A percentile compares a stretch with the other conserved stretches of the same genome.
phyloP scores from a whole-genome alignment of 768 basidiomycete genomes.

The Lentinula sp. region DNA sequence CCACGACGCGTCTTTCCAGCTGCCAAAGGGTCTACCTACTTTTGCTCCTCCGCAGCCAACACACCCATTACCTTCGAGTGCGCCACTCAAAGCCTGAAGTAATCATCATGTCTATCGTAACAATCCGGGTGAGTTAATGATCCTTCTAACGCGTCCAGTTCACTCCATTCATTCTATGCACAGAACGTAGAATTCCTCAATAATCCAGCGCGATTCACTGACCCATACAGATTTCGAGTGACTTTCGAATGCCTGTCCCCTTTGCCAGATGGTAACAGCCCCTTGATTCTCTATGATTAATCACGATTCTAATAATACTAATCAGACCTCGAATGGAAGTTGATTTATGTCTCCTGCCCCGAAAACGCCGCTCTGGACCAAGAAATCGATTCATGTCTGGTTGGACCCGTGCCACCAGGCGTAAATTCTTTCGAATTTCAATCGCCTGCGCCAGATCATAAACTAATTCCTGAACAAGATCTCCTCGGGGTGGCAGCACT shows the following conservation, averaged over 20 bases:
- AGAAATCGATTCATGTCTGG: slow-evolving; percentile 95
- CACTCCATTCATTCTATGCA: neutral
- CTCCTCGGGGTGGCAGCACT: slow-evolving; percentile 95
- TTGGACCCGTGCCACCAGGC: slow-evolving; percentile 95
- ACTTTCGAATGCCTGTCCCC: slow-evolving; percentile 96
- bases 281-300: neutral
- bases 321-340: slow-evolving; percentile 95
- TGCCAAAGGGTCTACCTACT: no score
- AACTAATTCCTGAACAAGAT: slow-evolving; percentile 82
- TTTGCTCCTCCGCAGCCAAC: neutral
- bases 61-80: neutral
- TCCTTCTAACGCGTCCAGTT: neutral
- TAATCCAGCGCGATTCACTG: slow-evolving; percentile 88
- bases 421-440: slow-evolving; percentile 98
- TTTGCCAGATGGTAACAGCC: slow-evolving; percentile 68
- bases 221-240: slow-evolving; percentile 88
- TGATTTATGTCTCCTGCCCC: slow-evolving; percentile 95
- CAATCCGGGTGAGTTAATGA: slow-evolving; percentile 48
- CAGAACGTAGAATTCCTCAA: slow-evolving; percentile 89
- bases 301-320: neutral
- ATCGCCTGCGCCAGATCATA: slow-evolving; percentile 76
- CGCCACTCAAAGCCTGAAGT: neutral
- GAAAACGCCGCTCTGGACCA: slow-evolving; percentile 91
- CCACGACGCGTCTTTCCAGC: neutral
- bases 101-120: slow-evolving; percentile 56